These are phyloP conservation scores for Scheffersomyces parashehatae DNA, from an alignment of 1,139 yeast genomes.

Conservation along the genomic window DNA sequence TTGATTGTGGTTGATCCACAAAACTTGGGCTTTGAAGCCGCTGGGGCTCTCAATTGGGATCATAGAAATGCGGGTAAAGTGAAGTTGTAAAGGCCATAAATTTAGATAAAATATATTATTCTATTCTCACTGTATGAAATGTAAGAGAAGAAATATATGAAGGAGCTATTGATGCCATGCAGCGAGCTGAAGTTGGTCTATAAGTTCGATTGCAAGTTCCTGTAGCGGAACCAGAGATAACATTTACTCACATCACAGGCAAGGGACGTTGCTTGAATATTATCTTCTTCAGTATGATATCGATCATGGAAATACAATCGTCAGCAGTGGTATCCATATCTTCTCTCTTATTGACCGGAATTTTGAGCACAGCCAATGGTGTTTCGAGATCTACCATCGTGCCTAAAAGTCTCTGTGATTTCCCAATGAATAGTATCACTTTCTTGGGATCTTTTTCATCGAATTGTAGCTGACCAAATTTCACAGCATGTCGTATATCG, in stretches of 20 bases:
- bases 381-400: conserved; percentile 53
- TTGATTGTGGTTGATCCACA: conserved; percentile 31
- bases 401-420: conserved; percentile 66
- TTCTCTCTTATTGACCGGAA: conserved; percentile 28
- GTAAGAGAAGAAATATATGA: conserved; percentile 15
- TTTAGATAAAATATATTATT: too few relatives aligned
- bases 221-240: not conserved
- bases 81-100: conserved; percentile 9
- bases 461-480: conserved; percentile 60
- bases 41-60: conserved; percentile 24
- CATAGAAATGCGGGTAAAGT: conserved; percentile 20
- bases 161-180: not conserved
- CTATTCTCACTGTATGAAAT: conserved; percentile 5
- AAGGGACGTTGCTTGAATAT: conserved; percentile 67
- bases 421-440: conserved; percentile 63
- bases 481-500: conserved; percentile 47
- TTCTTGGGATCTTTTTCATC: conserved; percentile 42
- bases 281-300: conserved; percentile 55
- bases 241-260: conserved; percentile 61
- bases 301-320: conserved; percentile 48
- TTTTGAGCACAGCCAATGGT: conserved; percentile 61
- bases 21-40: conserved; percentile 15
- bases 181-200: not conserved
- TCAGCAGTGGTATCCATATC: conserved; percentile 2
- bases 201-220: not conserved